phyloP scores from a whole-genome alignment of 495 filamentous ascomycete genomes.

The Bacidia gigantensis region DNA sequence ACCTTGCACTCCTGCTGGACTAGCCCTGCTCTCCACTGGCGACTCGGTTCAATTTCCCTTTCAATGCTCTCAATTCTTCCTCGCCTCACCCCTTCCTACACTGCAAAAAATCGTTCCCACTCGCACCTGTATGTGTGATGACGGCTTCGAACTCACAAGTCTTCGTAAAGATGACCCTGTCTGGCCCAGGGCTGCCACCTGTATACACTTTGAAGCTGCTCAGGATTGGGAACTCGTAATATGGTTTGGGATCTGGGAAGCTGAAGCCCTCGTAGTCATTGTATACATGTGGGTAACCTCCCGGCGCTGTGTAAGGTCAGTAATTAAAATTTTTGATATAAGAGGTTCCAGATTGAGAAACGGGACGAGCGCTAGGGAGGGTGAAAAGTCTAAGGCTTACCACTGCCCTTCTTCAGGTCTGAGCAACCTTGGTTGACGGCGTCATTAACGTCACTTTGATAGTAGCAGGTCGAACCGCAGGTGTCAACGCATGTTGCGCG shows the following conservation, averaged over 20 bases:
- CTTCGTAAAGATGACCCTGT: slow-evolving; percentile 55
- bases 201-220: slow-evolving; percentile 37
- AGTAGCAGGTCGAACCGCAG: slow-evolving; percentile 37
- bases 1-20: no score
- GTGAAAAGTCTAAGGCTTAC: slow-evolving; percentile 5
- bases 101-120: slow-evolving; percentile 49
- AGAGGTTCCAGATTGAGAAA: neutral
- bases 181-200: slow-evolving; percentile 53
- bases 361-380: neutral
- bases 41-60: neutral
- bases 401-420: slow-evolving; percentile 30
- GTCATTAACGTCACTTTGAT: slow-evolving; percentile 28
- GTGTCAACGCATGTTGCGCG: slow-evolving; percentile 22
- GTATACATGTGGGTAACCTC: slow-evolving; percentile 54
- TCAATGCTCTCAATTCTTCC: neutral
- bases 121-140: slow-evolving; percentile 58
- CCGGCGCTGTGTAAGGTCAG: neutral
- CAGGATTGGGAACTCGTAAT: slow-evolving; percentile 62
- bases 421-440: slow-evolving; percentile 33
- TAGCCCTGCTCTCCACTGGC: no score
- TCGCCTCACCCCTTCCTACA: slow-evolving; percentile 29
- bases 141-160: slow-evolving; percentile 38
- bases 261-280: slow-evolving; percentile 61
- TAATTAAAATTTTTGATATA: no score
- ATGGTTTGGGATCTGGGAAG: slow-evolving; percentile 49